Percentiles rank a stretch among this genome's conserved stretches.
Conservation (phyloP, 495 filamentous ascomycete species). For the Xylaria longipes region DNA sequence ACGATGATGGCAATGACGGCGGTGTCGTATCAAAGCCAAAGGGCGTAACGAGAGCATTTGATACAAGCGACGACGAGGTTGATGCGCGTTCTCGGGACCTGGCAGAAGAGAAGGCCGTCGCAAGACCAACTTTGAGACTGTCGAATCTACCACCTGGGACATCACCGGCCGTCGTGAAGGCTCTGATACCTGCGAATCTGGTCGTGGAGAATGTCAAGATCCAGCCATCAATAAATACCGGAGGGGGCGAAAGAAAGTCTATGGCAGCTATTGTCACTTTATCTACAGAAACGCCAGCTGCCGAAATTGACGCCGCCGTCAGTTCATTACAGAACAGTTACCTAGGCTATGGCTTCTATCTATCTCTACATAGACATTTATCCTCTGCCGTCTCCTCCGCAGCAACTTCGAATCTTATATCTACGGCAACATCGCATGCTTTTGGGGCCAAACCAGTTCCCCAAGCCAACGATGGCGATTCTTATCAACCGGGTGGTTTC, state of each 20-base stretch:
- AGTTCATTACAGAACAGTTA: slow-evolving; percentile 83
- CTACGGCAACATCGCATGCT: slow-evolving; percentile 65
- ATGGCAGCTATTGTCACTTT: slow-evolving; percentile 84
- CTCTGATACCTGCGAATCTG: slow-evolving; percentile 70
- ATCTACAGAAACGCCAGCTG: slow-evolving; percentile 80
- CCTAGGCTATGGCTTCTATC: slow-evolving; percentile 84
- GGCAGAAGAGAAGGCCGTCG: slow-evolving; percentile 73
- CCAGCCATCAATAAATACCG: slow-evolving; percentile 52
- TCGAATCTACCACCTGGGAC: slow-evolving; percentile 66
- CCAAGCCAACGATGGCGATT: slow-evolving; percentile 54
- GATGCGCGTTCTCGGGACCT: slow-evolving; percentile 43
- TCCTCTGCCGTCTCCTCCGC: slow-evolving; percentile 77
- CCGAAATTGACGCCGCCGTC: slow-evolving; percentile 83
- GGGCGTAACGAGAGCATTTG: slow-evolving; percentile 49
- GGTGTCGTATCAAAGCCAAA: slow-evolving; percentile 30
- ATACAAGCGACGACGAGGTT: slow-evolving; percentile 53
- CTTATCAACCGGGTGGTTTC: slow-evolving; percentile 62
- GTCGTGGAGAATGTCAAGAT: slow-evolving; percentile 80
- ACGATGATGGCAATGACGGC: slow-evolving; percentile 40
- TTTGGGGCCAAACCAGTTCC: slow-evolving; percentile 84
- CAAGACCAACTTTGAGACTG: slow-evolving; percentile 88
- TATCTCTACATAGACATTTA: slow-evolving; percentile 80
- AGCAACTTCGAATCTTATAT: slow-evolving; percentile 57
- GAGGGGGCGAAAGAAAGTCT: slow-evolving; percentile 73
- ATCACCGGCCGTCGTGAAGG: slow-evolving; percentile 75